Evolutionary conservation across 306 rosid species (phyloP), one percentile per base, ranked within the genome.

Genomic region (Vachellia pachyceras): DNA sequence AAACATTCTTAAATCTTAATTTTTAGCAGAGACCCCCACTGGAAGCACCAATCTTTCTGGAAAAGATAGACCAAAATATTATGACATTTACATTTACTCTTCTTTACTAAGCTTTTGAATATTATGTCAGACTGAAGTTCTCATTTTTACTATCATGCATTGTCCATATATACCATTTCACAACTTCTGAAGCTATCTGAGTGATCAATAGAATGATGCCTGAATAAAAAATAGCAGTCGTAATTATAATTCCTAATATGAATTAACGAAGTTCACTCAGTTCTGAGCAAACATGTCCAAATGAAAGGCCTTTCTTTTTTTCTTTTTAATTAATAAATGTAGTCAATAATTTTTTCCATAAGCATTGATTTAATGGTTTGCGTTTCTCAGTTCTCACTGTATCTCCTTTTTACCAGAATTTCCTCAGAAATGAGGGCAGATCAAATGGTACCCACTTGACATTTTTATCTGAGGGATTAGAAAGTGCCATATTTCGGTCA

Each of bases 391-490:
- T 64, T 76, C 82, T 80, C 75, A 83, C 47, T 15, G 73, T 29
- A 76, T 70, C 65, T 57, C 29, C 77, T 44, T 58, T 79, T 82
- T 84, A 68, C 52, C 94, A 95, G 99, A 94, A 88, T 50, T 93
- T 89, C 80, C 88, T 95, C 58, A 90, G 99, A 85, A 88, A 84
- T 58, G 95, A 93, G 78, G 92, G 86, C 77, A 90, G 97, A 80
- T 92, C 99, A 80, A 83, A 64, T 35, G 85, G 87, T 40, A 88
- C 95, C 47, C 97, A 95, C 85, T 80, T 85, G 73, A 83, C 94
- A 37, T 85, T 87, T 71, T 82, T 93, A 84, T 91, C 95, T 70
- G 97, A 93, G 83, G 99, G 99, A 79, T 81, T 95, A 76, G 99
- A 95, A 83, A 90, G 90, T 88, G 46, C 92, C 66, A 77, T 75